phyloP scores from a whole-genome alignment of 2,329 filamentous ascomycete genomes.

The Exophiala aquamarina region DNA sequence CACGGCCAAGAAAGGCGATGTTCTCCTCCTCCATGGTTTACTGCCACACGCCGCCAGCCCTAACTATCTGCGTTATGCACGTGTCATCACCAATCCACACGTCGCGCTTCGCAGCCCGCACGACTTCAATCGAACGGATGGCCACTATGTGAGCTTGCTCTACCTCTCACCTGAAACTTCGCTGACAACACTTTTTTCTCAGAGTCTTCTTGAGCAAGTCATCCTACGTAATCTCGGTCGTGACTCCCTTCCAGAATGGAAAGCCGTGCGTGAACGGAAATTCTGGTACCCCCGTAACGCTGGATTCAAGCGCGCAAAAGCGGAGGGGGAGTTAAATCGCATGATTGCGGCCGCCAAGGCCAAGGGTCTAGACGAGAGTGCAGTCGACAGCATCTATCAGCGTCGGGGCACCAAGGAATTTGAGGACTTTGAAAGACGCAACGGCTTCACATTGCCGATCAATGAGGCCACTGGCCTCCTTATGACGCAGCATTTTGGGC shows the following conservation, averaged over 20 bases:
- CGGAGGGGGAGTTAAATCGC: slow-evolving; percentile 1
- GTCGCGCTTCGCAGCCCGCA: slow-evolving; percentile 3
- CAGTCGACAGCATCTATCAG: slow-evolving; percentile 7
- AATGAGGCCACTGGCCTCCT: slow-evolving; percentile 3
- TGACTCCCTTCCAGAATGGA: slow-evolving; percentile 4
- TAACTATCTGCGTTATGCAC: slow-evolving; percentile 7
- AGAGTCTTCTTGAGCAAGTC: slow-evolving; percentile 8
- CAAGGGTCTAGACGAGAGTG: slow-evolving; percentile 8
- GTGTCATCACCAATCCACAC: slow-evolving; percentile 6
- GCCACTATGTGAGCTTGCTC: slow-evolving; percentile 5
- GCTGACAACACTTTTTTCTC: not conserved
- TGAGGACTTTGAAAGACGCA: slow-evolving; percentile 7
- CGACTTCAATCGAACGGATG: slow-evolving; percentile 6
- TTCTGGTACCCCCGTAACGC: slow-evolving; percentile 7
- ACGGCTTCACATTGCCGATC: slow-evolving; percentile 4
- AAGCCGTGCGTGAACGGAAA: slow-evolving; percentile 1
- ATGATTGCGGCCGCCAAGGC: slow-evolving; percentile 5
- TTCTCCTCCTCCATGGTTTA: slow-evolving; percentile 4
- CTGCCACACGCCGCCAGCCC: slow-evolving; percentile 3
- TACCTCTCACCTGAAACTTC: not conserved
- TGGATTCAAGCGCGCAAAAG: slow-evolving; percentile 5
- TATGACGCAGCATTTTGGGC: slow-evolving; percentile 8
- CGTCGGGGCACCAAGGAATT: slow-evolving; percentile 6
- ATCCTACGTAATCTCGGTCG: slow-evolving; percentile 5
- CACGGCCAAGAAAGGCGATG: slow-evolving; percentile 8